A percentile compares a stretch with the other conserved stretches of the same genome.
phyloP scores from a whole-genome alignment of 2,329 filamentous ascomycete genomes.

The Ophiobolus disseminans region DNA sequence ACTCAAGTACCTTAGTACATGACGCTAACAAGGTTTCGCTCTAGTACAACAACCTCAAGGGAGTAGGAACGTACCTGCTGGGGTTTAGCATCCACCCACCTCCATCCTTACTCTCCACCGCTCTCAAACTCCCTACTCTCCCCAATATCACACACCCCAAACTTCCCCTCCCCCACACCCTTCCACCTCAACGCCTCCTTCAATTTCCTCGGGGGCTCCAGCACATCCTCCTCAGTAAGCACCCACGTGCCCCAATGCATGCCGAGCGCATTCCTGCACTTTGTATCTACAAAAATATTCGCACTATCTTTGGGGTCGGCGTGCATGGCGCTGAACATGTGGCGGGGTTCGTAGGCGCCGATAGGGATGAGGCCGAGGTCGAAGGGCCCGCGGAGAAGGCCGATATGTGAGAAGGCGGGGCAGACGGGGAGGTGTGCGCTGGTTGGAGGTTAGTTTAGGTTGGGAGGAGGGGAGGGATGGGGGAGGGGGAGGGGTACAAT shows the following conservation, averaged over 20 bases:
- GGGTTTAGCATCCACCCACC: neutral
- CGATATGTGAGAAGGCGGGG: slow-evolving; percentile 86
- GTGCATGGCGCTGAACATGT: slow-evolving; percentile 80
- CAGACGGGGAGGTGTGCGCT: slow-evolving; percentile 71
- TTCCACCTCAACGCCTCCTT: slow-evolving; percentile 71
- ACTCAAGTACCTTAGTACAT: too few species aligned
- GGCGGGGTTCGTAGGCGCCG: slow-evolving; percentile 80
- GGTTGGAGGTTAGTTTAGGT: too few species aligned
- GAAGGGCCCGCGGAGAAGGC: slow-evolving; percentile 80
- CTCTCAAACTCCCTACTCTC: slow-evolving; percentile 74
- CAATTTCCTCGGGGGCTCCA: slow-evolving; percentile 79
- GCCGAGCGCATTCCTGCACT: slow-evolving; percentile 77
- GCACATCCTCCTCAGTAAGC: slow-evolving; percentile 80
- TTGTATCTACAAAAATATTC: slow-evolving; percentile 86
- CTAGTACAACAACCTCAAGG: too few species aligned
- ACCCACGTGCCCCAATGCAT: slow-evolving; percentile 95
- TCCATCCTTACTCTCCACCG: neutral
- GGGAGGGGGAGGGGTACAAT: too few species aligned
- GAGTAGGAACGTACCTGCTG: neutral
- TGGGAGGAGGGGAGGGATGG: too few species aligned
- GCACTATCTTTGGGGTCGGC: slow-evolving; percentile 86
- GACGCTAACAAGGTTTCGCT: too few species aligned
- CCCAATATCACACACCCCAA: slow-evolving; percentile 82
- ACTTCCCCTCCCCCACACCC: slow-evolving; percentile 78
- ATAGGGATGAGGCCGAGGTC: slow-evolving; percentile 93